These are phyloP conservation scores for Lathyrus tuberosus DNA, from an alignment of 306 rosid genomes.

Conservation along the genomic window DNA sequence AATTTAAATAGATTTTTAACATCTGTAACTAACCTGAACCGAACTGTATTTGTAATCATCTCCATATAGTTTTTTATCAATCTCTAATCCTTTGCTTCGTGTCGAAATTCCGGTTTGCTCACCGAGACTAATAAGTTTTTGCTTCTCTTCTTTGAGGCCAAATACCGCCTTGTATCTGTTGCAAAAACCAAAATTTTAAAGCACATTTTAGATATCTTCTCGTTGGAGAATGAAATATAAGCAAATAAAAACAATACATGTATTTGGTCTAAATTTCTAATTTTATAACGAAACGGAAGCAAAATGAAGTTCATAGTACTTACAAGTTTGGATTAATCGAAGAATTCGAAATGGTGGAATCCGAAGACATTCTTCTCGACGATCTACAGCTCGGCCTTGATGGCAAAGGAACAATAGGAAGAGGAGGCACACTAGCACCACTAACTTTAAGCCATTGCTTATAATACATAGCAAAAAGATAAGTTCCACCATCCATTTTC, in stretches of 20 bases:
- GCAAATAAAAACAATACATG: too few relatives aligned
- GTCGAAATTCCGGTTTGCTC: slow-evolving; percentile 41
- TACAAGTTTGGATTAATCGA: slow-evolving; percentile 68
- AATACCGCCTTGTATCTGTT: slow-evolving; percentile 71
- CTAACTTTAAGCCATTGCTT: slow-evolving; percentile 81
- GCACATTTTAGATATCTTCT: too few relatives aligned
- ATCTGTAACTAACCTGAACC: slow-evolving; percentile 52
- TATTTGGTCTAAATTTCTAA: too few relatives aligned
- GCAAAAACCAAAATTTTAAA: slow-evolving; percentile 29
- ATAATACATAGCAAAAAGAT: slow-evolving; percentile 71
- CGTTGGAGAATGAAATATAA: too few relatives aligned
- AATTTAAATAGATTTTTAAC: background rate
- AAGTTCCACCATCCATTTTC: slow-evolving; percentile 72
- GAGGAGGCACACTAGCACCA: slow-evolving; percentile 60
- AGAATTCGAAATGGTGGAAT: slow-evolving; percentile 56
- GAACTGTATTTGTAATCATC: slow-evolving; percentile 44
- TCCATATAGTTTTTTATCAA: slow-evolving; percentile 39
- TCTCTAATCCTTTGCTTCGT: slow-evolving; percentile 34
- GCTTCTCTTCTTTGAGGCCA: slow-evolving; percentile 56
- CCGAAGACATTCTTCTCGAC: slow-evolving; percentile 69
- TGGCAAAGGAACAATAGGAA: slow-evolving; percentile 70
- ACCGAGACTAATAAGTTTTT: slow-evolving; percentile 34
- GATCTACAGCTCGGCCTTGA: slow-evolving; percentile 46
- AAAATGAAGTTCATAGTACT: slow-evolving; percentile 37
- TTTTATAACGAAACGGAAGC: background rate